phyloP scores from a whole-genome alignment of 768 basidiomycete species.

The Sporobolomyces roseus region DNA sequence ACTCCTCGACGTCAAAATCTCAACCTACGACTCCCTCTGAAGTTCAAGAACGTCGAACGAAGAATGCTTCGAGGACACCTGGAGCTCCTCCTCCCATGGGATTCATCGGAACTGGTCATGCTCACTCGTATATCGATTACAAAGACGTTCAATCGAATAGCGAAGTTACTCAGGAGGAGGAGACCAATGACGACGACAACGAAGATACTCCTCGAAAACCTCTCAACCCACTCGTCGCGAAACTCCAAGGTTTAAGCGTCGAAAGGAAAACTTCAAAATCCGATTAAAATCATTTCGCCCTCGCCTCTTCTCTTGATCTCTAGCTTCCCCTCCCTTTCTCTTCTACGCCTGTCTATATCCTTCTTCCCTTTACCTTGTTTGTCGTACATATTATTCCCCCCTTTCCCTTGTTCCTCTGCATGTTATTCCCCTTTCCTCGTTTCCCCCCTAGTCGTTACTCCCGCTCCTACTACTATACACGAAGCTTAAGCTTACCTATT shows the following conservation, averaged over 20 bases:
- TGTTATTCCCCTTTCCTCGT: neutral
- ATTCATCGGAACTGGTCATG: neutral
- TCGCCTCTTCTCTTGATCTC: neutral
- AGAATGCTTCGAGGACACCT: slow-evolving; percentile 29
- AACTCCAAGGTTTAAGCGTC: neutral
- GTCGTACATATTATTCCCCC: neutral
- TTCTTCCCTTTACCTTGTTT: neutral
- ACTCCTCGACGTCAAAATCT: neutral
- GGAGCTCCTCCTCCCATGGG: slow-evolving; percentile 20
- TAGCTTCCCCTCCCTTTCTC: neutral
- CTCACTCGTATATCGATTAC: slow-evolving; percentile 3
- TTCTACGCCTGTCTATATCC: neutral
- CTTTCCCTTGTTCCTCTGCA: neutral
- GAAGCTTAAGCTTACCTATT: neutral
- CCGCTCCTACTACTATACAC: neutral
- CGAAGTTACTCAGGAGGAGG: neutral
- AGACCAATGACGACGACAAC: neutral
- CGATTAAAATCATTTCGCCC: neutral
- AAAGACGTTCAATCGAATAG: neutral
- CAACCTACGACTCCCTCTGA: slow-evolving; percentile 1
- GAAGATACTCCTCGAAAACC: neutral
- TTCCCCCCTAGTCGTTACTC: neutral
- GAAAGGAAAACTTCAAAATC: neutral
- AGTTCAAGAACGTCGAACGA: slow-evolving; percentile 2
- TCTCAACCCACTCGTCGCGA: slow-evolving; percentile 7